These are phyloP conservation scores for Dacryopinax primogenitus DNA, from an alignment of 768 basidiomycete species.

Conservation along the genomic window DNA sequence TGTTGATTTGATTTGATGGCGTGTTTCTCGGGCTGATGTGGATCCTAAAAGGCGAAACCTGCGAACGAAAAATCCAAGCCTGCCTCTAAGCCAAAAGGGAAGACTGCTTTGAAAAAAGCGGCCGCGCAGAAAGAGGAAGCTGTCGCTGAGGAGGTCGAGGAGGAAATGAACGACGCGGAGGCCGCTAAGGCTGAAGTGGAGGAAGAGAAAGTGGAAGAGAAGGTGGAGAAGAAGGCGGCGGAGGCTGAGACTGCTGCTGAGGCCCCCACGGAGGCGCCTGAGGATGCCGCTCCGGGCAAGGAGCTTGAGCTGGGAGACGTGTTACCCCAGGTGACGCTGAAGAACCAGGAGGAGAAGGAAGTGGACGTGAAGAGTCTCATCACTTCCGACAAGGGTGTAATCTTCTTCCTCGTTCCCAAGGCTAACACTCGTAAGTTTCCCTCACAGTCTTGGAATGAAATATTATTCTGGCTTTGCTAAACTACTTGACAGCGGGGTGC, in stretches of 20 bases:
- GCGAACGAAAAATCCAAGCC: conserved; percentile 4
- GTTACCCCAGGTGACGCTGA: conserved; percentile 59
- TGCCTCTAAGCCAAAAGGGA: conserved; percentile 10
- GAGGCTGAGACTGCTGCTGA: conserved; percentile 21
- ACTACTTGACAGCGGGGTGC: conserved; percentile 79
- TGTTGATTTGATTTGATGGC: not conserved
- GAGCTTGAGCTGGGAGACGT: conserved; percentile 57
- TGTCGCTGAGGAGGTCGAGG: conserved; percentile 18
- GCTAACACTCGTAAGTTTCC: conserved; percentile 63
- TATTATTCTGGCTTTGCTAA: no score
- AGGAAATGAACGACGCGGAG: conserved; percentile 16
- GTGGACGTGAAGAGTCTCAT: conserved; percentile 52
- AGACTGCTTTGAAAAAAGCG: conserved; percentile 14
- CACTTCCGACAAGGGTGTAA: conserved; percentile 51
- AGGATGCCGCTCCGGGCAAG: conserved; percentile 11
- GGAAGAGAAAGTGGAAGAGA: no score
- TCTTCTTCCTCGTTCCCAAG: conserved; percentile 74
- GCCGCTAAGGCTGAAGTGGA: conserved; percentile 15
- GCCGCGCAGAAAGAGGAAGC: conserved; percentile 14
- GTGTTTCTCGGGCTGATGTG: not conserved
- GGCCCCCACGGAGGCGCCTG: not conserved
- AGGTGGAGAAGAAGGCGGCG: conserved; percentile 14
- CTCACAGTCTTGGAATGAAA: conserved; percentile 14
- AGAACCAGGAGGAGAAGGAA: conserved; percentile 77
- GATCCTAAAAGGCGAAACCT: conserved; percentile 4